These are phyloP conservation scores for Oryza meridionalis DNA, from an alignment of 176 grass and related monocot genomes.

Conservation along the genomic window DNA sequence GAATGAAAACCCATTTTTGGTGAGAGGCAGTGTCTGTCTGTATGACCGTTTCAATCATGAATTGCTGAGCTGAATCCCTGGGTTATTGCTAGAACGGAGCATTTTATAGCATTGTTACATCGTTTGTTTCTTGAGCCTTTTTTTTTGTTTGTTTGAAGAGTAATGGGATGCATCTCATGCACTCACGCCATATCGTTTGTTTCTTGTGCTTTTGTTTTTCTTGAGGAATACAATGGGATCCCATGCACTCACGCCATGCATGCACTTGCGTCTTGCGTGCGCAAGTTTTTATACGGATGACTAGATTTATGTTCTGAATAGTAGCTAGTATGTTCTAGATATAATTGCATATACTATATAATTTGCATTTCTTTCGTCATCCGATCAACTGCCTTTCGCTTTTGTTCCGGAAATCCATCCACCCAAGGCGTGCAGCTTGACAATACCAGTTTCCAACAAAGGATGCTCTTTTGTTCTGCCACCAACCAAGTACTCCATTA, in stretches of 20 bases:
- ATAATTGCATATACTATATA: background rate
- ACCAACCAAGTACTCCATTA: background rate
- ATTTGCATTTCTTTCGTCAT: background rate
- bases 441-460: background rate
- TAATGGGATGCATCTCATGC: background rate
- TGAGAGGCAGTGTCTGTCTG: background rate
- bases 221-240: background rate
- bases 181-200: background rate
- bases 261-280: too few species aligned
- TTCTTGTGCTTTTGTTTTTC: background rate
- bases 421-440: background rate
- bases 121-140: background rate
- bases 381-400: background rate
- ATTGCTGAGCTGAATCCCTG: background rate
- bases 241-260: background rate
- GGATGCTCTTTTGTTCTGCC: background rate
- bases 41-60: background rate
- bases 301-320: background rate
- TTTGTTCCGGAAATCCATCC: conserved; percentile 20
- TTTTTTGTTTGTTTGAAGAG: background rate
- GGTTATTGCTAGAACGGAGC: background rate
- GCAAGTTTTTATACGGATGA: too few species aligned
- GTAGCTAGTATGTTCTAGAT: too few species aligned
- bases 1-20: background rate
- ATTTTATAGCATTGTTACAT: background rate